These are phyloP conservation scores for Boletales sp. DNA, from an alignment of 768 basidiomycete genomes.

Conservation along the genomic window DNA sequence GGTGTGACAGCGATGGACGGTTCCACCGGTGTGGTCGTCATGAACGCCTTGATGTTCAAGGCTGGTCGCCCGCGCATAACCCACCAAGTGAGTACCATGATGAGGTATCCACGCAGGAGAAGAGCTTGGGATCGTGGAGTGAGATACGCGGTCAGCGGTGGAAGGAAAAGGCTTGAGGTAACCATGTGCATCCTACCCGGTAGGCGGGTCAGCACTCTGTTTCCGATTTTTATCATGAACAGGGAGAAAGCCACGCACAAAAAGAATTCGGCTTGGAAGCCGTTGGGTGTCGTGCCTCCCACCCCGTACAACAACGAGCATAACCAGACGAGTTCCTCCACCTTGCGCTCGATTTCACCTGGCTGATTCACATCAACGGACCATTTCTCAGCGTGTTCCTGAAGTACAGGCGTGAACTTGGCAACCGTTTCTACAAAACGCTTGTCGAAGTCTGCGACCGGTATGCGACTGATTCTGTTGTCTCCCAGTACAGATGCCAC, in stretches of 20 bases:
- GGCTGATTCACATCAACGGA: constrained; percentile 33
- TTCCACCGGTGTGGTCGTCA: constrained; percentile 21
- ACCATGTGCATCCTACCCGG: constrained; percentile 26
- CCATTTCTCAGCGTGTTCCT: constrained; percentile 39
- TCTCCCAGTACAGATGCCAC: constrained; percentile 52
- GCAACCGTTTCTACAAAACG: constrained; percentile 10
- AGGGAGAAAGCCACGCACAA: constrained; percentile 31
- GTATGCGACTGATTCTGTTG: constrained; percentile 22
- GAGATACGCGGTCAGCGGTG: constrained; percentile 18
- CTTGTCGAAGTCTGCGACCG: constrained; percentile 14
- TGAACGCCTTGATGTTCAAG: constrained; percentile 30
- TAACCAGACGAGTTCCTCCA: constrained; percentile 62
- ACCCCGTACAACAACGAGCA: constrained; percentile 53
- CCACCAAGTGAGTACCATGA: constrained; percentile 26
- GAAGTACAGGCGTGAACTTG: constrained; percentile 1
- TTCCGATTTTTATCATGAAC: not conserved
- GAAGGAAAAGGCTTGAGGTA: constrained; percentile 29
- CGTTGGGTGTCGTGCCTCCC: constrained; percentile 52
- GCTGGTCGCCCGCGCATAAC: constrained; percentile 26
- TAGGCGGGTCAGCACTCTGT: too few species aligned
- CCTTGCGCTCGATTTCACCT: constrained; percentile 45
- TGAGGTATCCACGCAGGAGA: constrained; percentile 30
- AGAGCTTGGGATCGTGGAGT: constrained; percentile 16
- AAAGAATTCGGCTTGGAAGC: constrained; percentile 44
- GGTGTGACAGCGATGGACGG: constrained; percentile 6